Evolutionary conservation across 805 yeast species (phyloP), one percentile per base, ranked within the genome.

Genomic region (Yamadazyma insecticola): DNA sequence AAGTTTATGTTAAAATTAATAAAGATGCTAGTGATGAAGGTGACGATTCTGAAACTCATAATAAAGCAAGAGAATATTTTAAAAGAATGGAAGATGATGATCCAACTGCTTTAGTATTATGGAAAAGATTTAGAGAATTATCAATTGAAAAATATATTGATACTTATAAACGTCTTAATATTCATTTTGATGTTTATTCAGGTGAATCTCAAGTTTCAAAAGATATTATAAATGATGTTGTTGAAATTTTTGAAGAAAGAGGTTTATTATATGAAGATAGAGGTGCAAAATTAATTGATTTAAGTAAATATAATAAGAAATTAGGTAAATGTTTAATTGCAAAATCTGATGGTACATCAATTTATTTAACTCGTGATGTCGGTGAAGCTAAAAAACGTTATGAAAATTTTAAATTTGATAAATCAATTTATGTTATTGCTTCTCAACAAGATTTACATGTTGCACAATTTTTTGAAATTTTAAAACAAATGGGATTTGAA

Each of bases 351-450:
- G 97, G 97, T 56, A 85, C 99, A 15, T 84, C 96, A 12, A 67
- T 92, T 40, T 92, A 92, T 59, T 61, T 92, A 51, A 89, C 97
- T 41, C 80, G 99, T 68, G 99, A 92, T 60, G 82, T 92, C 37
- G 97, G 97, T 48, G 96, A 89, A 50, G 97, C 97, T 34, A 78
- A 81, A 53, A 86, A 83, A 53, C 90, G 99, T 70, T 72, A 86
- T 56, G 78, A 83, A 34, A 74, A 70, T 47, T 84, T 79, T 66
- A 67, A 87, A 35, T 92, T 92, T 55, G 97, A 90, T 66, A 88
- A 89, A 70, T 84, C 87, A 95, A 76, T 92, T 43, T 92, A 92
- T 55, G 97, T 90, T 34, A 81, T 89, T 63, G 97, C 98, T 5
- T 69, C 83, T 32, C 99, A 92, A 67, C 99, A 92, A 69, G 97